phyloP scores from a whole-genome alignment of 345 rosid genomes.

The Gossypium stocksii region DNA sequence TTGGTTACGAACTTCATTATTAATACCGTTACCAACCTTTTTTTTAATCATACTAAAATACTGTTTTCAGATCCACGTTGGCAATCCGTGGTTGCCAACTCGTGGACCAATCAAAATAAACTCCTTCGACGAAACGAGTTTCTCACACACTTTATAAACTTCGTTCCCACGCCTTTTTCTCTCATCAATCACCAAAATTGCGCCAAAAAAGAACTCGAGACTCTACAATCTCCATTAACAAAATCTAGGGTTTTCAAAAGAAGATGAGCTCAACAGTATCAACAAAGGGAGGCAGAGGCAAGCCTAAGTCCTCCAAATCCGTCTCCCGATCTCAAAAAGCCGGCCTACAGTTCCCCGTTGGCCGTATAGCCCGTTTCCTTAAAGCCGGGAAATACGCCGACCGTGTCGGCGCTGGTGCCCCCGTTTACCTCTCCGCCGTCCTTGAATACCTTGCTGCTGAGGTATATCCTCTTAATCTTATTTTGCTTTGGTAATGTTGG shows the following conservation, averaged over 20 bases:
- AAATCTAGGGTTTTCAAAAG: background rate
- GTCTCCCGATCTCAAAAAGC: constrained; percentile 63
- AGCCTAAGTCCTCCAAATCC: constrained; percentile 30
- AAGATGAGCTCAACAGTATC: background rate
- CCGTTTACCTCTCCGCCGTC: constrained; percentile 81
- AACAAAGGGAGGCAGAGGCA: background rate
- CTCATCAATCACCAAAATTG: background rate
- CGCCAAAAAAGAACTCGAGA: background rate
- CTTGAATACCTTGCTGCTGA: constrained; percentile 82
- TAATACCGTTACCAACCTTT: no score
- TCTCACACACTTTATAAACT: background rate
- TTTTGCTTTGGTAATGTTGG: background rate
- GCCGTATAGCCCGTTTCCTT: constrained; percentile 64
- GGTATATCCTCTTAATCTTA: constrained; percentile 22
- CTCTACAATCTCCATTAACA: no score
- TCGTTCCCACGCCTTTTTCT: background rate
- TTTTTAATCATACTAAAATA: background rate
- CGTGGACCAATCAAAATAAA: background rate
- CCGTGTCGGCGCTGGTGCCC: constrained; percentile 67
- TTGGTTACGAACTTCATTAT: no score
- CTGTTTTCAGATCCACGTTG: background rate
- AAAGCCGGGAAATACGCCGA: constrained; percentile 62
- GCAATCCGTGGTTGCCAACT: background rate
- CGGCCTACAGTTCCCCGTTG: constrained; percentile 69
- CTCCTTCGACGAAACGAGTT: background rate